A percentile compares a stretch with the other conserved stretches of the same genome.
Evolutionary conservation across 495 filamentous ascomycete species (phyloP).

Genomic region (Annulohypoxylon bovei): DNA sequence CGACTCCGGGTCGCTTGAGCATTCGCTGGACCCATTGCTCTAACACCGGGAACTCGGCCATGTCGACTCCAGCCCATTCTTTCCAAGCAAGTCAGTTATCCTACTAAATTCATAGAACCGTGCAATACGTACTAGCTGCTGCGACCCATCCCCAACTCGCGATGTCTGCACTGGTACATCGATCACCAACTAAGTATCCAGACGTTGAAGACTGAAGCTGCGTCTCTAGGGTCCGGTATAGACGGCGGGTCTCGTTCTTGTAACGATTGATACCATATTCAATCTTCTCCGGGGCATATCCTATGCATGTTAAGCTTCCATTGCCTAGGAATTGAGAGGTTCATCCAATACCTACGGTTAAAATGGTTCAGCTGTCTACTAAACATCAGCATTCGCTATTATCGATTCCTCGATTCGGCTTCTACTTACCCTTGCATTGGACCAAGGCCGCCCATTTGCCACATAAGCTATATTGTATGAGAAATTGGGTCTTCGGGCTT

Average conservation of each 20-base stretch:
- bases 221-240: conserved; percentile 81
- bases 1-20: conserved; percentile 70
- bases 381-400: conserved; percentile 18
- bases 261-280: conserved; percentile 88
- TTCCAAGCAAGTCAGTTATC: conserved; percentile 31
- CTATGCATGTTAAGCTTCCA: conserved; percentile 36
- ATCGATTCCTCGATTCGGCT: conserved; percentile 24
- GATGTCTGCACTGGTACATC: conserved; percentile 85
- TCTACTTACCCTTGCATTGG: conserved; percentile 79
- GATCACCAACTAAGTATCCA: conserved; percentile 81
- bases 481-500: neutral
- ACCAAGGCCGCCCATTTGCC: conserved; percentile 77
- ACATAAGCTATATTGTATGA: conserved; percentile 49
- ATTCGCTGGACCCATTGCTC: conserved; percentile 75
- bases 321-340: neutral
- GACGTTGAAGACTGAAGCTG: conserved; percentile 71
- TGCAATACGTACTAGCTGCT: conserved; percentile 46
- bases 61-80: conserved; percentile 77
- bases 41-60: conserved; percentile 77
- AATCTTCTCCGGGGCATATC: conserved; percentile 87
- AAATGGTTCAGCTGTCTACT: conserved; percentile 83
- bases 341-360: conserved; percentile 54
- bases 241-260: conserved; percentile 78
- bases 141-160: conserved; percentile 81
- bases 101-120: neutral